phyloP scores from a whole-genome alignment of 495 filamentous ascomycete species.

The Viridothelium virens region DNA sequence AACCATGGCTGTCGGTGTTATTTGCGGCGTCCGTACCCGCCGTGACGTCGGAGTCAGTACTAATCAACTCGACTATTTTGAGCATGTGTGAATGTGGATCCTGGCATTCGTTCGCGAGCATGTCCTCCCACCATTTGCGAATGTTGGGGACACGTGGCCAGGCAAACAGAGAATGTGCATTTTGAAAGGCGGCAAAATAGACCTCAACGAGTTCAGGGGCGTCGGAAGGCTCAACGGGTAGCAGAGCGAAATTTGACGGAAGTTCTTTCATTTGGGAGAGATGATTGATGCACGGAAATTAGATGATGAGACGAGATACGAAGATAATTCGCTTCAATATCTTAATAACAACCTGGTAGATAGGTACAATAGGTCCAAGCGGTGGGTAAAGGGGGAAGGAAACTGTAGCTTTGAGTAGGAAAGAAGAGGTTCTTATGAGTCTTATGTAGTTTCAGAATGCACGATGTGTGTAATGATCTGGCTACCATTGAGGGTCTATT shows the following conservation, averaged over 20 bases:
- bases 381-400: too few relatives aligned
- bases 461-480: too few relatives aligned
- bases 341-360: too few relatives aligned
- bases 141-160: slow-evolving; percentile 23
- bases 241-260: slow-evolving; percentile 11
- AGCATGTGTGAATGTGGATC: slow-evolving; percentile 18
- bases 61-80: slow-evolving; percentile 12
- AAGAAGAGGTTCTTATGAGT: too few relatives aligned
- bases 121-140: slow-evolving; percentile 22
- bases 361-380: too few relatives aligned
- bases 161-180: slow-evolving; percentile 21
- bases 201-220: slow-evolving; percentile 15
- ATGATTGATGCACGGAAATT: too few relatives aligned
- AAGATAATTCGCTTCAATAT: too few relatives aligned
- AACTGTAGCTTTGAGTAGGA: too few relatives aligned
- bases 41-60: slow-evolving; percentile 6
- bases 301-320: too few relatives aligned
- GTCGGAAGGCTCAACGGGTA: slow-evolving; percentile 13
- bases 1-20: not conserved
- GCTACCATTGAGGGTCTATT: too few relatives aligned
- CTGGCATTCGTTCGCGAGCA: slow-evolving; percentile 19
- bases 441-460: too few relatives aligned
- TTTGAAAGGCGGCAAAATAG: slow-evolving; percentile 26
- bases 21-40: not conserved
- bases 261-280: not conserved